Base-by-base conservation (phyloP, 192 early-diverging fungal genomes). In the Backusella luteola region DNA sequence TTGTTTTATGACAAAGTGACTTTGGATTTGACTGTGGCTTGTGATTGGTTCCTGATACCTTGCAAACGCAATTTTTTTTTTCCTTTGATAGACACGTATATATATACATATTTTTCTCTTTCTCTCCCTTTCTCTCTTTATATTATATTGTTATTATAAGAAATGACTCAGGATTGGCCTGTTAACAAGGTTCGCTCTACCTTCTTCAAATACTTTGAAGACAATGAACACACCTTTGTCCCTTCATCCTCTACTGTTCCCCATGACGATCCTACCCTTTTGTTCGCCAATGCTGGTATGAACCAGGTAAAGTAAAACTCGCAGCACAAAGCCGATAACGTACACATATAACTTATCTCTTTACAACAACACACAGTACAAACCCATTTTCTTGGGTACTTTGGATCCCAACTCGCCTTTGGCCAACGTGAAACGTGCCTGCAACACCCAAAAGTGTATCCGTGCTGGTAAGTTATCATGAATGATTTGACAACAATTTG, bases 391-490 rank as follows among this genome's bases (percentile, higher is more conserved):
- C 84, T 90, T 94, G 84, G 97, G 96, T 76, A 96, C 94, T 17
- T 93, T 95, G 36, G 97, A 99, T 71, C 95, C 94, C n/a, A 92
- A 93, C 81, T 93, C 97, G 17, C 92, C 93, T 70, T 91, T 97
- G 79, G 94, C 92, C 75, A 97, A 94, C 83, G 90, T 96, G 69
- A 93, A 88, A 39, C 90, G 96, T 74, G 96, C 96, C n/a, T 92
- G 90, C 78, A 97, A 99, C 89, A 93, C 93, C 44, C 98, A 99
- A 89, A 98, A 98, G 86, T 99, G 98, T 87, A 98, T 99, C 81
- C 93, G 98, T 83, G 98, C 98, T 19, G 98, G 97, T 94, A 87
- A 69, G 77, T 56, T 70, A 19, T 63, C 38, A 49, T 49, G 14
- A 34, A 53, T 15, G 5, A 36, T 66, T 39, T 44, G 34, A 42